phyloP scores from a whole-genome alignment of 2,329 filamentous ascomycete species.

The Penicillium sumatraense region DNA sequence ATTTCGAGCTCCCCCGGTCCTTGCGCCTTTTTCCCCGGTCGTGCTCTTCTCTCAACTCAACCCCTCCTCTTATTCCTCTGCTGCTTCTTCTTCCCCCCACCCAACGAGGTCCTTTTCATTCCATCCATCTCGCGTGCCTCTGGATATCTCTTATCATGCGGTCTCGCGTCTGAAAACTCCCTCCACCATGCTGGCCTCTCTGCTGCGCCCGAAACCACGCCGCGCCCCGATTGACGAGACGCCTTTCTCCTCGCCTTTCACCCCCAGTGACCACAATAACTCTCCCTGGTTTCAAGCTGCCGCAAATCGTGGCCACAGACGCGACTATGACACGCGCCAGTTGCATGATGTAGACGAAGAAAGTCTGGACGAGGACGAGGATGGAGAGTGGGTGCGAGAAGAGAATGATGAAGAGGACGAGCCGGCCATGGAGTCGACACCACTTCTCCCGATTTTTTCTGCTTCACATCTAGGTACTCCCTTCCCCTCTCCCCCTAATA shows the following conservation, averaged over 20 bases:
- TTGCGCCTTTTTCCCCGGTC: slow-evolving; percentile 20
- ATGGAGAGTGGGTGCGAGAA: slow-evolving; percentile 34
- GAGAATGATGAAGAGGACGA: slow-evolving; percentile 47
- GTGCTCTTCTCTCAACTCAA: background rate
- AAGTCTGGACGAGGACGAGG: slow-evolving; percentile 42
- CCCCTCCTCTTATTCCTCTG: slow-evolving; percentile 3
- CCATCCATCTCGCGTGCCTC: background rate
- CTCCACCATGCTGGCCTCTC: slow-evolving; percentile 26
- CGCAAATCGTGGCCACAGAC: slow-evolving; percentile 12
- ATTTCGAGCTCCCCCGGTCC: background rate
- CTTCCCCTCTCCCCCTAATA: background rate
- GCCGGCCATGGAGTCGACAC: slow-evolving; percentile 51
- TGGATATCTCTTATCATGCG: slow-evolving; percentile 7
- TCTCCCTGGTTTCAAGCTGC: slow-evolving; percentile 22
- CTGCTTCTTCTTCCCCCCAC: background rate
- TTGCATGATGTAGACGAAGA: slow-evolving; percentile 44
- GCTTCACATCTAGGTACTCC: slow-evolving; percentile 72
- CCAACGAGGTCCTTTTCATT: background rate
- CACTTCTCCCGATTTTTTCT: slow-evolving; percentile 78
- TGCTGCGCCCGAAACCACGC: slow-evolving; percentile 26
- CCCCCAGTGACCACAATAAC: slow-evolving; percentile 6
- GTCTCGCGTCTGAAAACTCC: slow-evolving; percentile 1
- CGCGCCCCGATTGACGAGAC: slow-evolving; percentile 22
- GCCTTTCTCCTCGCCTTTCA: slow-evolving; percentile 18
- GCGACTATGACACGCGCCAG: slow-evolving; percentile 20